Evolutionary conservation across 305 asterid species (phyloP), one percentile per base, ranked within the genome.

Genomic region (Ajuga reptans): DNA sequence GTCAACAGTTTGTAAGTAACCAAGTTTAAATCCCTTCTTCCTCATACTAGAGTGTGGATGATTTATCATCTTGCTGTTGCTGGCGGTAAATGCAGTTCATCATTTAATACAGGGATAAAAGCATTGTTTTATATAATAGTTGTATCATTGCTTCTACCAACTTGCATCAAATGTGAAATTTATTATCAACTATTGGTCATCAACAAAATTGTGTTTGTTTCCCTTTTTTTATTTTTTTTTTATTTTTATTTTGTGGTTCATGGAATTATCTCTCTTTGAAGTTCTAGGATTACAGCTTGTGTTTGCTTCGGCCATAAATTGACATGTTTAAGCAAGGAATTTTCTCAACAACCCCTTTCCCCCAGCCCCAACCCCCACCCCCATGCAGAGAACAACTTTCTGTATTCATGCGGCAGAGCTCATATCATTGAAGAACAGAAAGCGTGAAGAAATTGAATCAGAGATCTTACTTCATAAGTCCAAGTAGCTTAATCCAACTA

Each of bases 401-500:
- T 46, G 42, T 17, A 45, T 60, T 31, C 33, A 10, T 60, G 41
- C 34, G 51, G 45, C 5, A 16, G 43, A 34, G 66, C 64, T 43
- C 50, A 51, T 24, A 73, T 54, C 21, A 70, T 41, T 31, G n/a
- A 61, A 68, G 64, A 36, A 36, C 61, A 21, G 9, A 64, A 15
- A 34, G 62, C 47, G 57, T 15, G 50, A 18, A 15, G 68, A 64
- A 31, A 47, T 33, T 54, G 68, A 54, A 75, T 61, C 62, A 54
- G 76, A 73, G 53, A 58, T 51, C 89, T 62, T 79, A 91, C 97
- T 72, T 79, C 86, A 87, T 83, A 61, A 91, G 76, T 68, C 97
- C 97, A 56, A 90, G 72, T 43, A 88, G 88, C 74, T 83, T 84
- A 73, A 80, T 76, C 97, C 97, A 90, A 96, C 91, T 83, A 51